Evolutionary conservation across 2,329 filamentous ascomycete species (phyloP).

Genomic region (Zalaria obscura): DNA sequence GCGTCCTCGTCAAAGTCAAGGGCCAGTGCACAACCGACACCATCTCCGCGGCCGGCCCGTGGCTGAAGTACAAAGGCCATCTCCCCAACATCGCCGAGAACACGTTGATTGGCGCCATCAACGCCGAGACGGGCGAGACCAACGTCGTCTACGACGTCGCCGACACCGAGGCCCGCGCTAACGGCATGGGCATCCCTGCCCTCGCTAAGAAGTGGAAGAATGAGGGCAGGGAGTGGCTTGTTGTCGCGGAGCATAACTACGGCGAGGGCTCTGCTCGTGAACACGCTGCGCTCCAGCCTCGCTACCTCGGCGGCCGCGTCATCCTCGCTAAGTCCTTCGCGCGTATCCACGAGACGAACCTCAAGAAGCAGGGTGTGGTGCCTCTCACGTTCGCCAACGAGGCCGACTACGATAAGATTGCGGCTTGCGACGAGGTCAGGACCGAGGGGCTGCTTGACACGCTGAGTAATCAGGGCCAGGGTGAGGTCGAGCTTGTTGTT

Average conservation of each 20-base stretch:
- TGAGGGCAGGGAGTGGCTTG: slow-evolving; percentile 66
- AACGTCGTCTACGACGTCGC: slow-evolving; percentile 84
- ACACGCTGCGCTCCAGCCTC: slow-evolving; percentile 77
- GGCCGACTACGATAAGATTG: slow-evolving; percentile 71
- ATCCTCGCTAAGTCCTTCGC: slow-evolving; percentile 81
- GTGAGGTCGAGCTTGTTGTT: slow-evolving; percentile 52
- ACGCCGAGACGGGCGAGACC: slow-evolving; percentile 82
- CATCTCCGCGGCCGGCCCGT: slow-evolving; percentile 90
- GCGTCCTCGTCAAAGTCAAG: slow-evolving; percentile 87
- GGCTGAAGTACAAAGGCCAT: slow-evolving; percentile 99
- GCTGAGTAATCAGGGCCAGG: slow-evolving; percentile 62
- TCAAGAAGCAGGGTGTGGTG: slow-evolving; percentile 96
- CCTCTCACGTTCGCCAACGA: slow-evolving; percentile 84
- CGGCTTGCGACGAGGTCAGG: slow-evolving; percentile 67
- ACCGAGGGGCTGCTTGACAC: slow-evolving; percentile 78
- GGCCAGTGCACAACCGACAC: slow-evolving; percentile 99
- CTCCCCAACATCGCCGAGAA: slow-evolving; percentile 96
- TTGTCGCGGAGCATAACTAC: slow-evolving; percentile 96
- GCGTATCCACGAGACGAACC: slow-evolving; percentile 86
- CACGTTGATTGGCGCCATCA: slow-evolving; percentile 89
- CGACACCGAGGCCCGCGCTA: slow-evolving; percentile 41
- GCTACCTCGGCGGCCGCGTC: slow-evolving; percentile 76
- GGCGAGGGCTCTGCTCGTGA: slow-evolving; percentile 82
- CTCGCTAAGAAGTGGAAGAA: slow-evolving; percentile 74
- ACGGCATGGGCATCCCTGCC: slow-evolving; percentile 58